phyloP scores from a whole-genome alignment of 148 eudicot species.

The Nepenthes mirabilis region DNA sequence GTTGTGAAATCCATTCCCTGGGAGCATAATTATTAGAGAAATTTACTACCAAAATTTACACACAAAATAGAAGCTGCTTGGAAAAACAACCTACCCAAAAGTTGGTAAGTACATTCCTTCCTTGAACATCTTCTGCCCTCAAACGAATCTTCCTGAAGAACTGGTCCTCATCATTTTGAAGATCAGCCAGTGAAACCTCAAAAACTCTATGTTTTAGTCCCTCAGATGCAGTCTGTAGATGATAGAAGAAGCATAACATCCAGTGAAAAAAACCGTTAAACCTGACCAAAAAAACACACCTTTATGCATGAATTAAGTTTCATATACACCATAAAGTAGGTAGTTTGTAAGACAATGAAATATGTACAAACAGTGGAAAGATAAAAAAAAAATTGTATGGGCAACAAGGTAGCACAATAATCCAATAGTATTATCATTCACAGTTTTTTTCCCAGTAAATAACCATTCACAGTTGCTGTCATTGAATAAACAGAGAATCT shows the following conservation, averaged over 20 bases:
- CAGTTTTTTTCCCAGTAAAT: no score
- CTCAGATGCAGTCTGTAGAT: slow-evolving; percentile 31
- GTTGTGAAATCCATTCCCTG: slow-evolving; percentile 76
- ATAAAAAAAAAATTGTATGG: no score
- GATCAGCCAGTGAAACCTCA: slow-evolving; percentile 28
- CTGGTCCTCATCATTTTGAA: slow-evolving; percentile 54
- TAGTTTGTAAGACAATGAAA: no score
- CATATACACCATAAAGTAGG: no score
- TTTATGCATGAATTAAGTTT: no score
- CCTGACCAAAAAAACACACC: no score
- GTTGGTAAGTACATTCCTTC: slow-evolving; percentile 66
- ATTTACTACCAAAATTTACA: not conserved
- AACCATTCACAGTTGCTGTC: no score
- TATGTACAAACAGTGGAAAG: no score
- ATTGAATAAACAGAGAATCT: no score
- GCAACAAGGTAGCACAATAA: no score
- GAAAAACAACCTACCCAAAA: slow-evolving; percentile 36
- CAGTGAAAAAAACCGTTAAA: not conserved
- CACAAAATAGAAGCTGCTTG: not conserved
- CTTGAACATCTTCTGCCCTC: slow-evolving; percentile 79
- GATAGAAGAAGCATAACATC: not conserved
- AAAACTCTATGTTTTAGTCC: slow-evolving; percentile 37
- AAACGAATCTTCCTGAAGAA: slow-evolving; percentile 63
- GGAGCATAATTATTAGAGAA: not conserved
- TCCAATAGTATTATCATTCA: no score